phyloP scores from a whole-genome alignment of 2,329 filamentous ascomycete species.

The Neurospora sp. region DNA sequence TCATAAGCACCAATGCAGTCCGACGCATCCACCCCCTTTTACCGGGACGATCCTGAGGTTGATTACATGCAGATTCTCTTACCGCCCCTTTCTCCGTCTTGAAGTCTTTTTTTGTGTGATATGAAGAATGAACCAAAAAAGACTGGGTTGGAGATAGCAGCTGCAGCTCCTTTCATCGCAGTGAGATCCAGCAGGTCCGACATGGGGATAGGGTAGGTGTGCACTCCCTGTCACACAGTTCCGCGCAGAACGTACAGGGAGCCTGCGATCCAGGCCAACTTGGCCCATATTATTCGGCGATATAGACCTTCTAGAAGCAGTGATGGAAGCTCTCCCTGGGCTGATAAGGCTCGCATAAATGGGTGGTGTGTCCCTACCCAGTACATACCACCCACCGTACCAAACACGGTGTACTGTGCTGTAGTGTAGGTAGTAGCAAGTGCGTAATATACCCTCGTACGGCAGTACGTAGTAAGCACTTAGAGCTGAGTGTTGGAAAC shows the following conservation, averaged over 20 bases:
- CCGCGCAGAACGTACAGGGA: neutral
- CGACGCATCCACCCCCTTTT: neutral
- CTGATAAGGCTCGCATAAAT: neutral
- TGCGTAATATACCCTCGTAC: neutral
- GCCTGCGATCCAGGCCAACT: neutral
- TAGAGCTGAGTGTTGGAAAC: neutral
- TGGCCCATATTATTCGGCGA: neutral
- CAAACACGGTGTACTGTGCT: neutral
- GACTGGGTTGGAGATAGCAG: neutral
- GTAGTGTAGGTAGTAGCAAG: neutral
- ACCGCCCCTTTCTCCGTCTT: neutral
- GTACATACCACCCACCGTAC: neutral
- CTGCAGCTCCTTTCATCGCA: too few relatives aligned
- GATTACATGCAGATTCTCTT: neutral
- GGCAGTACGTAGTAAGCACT: neutral
- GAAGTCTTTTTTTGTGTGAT: neutral
- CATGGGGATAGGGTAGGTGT: neutral
- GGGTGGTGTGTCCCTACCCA: too few relatives aligned
- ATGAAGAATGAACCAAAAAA: neutral
- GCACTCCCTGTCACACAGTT: neutral
- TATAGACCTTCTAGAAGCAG: neutral
- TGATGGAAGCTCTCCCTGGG: neutral
- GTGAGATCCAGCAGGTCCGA: neutral
- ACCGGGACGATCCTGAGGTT: neutral
- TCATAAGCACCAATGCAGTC: neutral